Evolutionary conservation across 768 basidiomycete genomes (phyloP).

Genomic region (Termitomyces sp.): DNA sequence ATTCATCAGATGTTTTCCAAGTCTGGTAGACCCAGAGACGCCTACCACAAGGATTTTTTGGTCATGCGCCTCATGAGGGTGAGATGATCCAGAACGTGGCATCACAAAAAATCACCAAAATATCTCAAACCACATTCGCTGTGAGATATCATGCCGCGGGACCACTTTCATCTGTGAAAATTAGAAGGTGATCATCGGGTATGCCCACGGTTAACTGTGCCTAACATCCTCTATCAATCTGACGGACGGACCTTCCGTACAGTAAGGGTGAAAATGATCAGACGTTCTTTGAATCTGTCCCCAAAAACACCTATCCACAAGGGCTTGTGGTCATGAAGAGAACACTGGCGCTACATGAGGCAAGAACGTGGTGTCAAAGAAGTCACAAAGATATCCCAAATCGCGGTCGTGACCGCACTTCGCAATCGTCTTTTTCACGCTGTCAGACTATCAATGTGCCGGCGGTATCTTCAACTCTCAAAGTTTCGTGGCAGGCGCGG

Average conservation of each 20-base stretch:
- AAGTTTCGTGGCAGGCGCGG: background rate
- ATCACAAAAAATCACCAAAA: background rate
- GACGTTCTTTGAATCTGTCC: no score
- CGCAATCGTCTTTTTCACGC: background rate
- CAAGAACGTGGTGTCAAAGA: background rate
- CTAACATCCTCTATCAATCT: background rate
- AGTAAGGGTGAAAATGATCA: background rate
- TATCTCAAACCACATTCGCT: background rate
- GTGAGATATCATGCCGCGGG: no score
- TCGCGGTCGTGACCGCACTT: conserved; percentile 2
- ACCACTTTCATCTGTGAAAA: background rate
- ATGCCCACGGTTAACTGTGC: background rate
- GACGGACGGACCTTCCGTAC: background rate
- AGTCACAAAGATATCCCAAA: background rate
- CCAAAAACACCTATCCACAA: background rate
- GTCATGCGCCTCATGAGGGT: background rate
- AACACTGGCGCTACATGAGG: background rate
- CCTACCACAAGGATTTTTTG: background rate
- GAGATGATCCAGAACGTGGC: background rate
- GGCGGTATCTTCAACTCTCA: background rate
- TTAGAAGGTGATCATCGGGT: background rate
- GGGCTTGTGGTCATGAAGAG: background rate
- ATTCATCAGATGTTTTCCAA: background rate
- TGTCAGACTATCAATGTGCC: background rate
- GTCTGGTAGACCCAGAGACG: background rate